Evolutionary conservation across 2,329 filamentous ascomycete species (phyloP).

Genomic region (Bisporella sp.): DNA sequence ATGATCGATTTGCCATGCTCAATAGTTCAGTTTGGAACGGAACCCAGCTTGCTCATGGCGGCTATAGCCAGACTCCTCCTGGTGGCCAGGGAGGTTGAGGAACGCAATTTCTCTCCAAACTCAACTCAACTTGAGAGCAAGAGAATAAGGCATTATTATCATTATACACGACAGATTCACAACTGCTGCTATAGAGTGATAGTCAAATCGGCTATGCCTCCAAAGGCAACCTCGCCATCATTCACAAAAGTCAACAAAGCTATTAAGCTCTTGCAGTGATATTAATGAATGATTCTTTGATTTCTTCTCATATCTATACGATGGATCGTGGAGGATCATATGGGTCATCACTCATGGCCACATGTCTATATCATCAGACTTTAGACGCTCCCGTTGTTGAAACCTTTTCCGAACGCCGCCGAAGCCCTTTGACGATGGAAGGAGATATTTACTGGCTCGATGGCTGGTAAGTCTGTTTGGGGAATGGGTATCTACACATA

Average conservation of each 20-base stretch:
- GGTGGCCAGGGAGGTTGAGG: slow-evolving; percentile 36
- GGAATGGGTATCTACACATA: slow-evolving; percentile 63
- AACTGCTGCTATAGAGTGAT: no score
- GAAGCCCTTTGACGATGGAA: slow-evolving; percentile 31
- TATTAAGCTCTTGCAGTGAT: no score
- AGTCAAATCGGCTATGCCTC: no score
- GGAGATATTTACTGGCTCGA: slow-evolving; percentile 26
- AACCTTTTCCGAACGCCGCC: slow-evolving; percentile 44
- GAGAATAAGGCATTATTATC: no score
- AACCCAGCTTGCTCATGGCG: slow-evolving; percentile 12
- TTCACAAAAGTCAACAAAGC: no score
- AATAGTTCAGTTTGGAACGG: slow-evolving; percentile 24
- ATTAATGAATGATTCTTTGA: no score
- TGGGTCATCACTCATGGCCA: slow-evolving; percentile 20
- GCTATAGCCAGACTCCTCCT: slow-evolving; percentile 39
- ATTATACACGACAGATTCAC: no score
- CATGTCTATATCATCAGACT: slow-evolving; percentile 22
- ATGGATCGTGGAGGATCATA: slow-evolving; percentile 30
- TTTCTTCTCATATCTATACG: no score
- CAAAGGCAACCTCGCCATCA: no score
- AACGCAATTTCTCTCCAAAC: no score
- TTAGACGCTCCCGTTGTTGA: slow-evolving; percentile 43
- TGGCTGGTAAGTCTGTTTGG: slow-evolving; percentile 67
- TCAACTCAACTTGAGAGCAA: no score
- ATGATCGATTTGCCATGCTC: slow-evolving; percentile 22